Evolutionary conservation across 352 stramenopile genomes (phyloP), one percentile per base, ranked within the genome.

Genomic region (Phytophthora pseudosyringae): DNA sequence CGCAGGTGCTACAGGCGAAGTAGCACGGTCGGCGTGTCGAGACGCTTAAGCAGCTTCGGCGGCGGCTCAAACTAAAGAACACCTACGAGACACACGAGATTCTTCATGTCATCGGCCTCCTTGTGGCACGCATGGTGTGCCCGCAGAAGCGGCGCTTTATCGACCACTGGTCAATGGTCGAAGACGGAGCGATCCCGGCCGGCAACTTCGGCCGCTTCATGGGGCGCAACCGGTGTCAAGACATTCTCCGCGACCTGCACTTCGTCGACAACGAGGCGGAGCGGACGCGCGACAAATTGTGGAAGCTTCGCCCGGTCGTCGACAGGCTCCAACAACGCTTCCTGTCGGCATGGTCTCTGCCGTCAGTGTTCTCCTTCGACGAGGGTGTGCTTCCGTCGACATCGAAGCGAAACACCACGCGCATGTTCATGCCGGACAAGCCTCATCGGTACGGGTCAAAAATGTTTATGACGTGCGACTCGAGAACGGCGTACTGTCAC

Each of bases 91-190:
- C 57, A 0, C 54, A 54, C 28, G 61, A 73, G 15, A 59, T 70
- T 7, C n/a, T 70, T 0, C 50, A 49, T 8, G 65, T 78, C 0
- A 44, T 79, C 4, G 61, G 62, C 0, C 48, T 70, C 0, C 61
- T 79, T 1, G 33, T 79, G 3, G 58, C 56, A 0, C 45, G 47
- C 2, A 70, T 75, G 49, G 16, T 79, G 15, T 52, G 38, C 46
- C 54, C 71, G 1, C 40, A 46, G 38, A 44, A 26, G 40, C 13
- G 40, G 1, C 40, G 3, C 40, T 46, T 31, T n/a, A 7, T 1
- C 4, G 40, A 12, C 3, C 40, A 46, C 18, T 46, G 40, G 40
- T 26, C 40, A 9, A 31, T 46, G 40, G 16, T 29, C 12, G 40
- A 46, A 6, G 40, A 46, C 8, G 40, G 18, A n/a, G 40, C 16